These are phyloP conservation scores for Pichia sp. DNA, from an alignment of 1,139 yeast species.

Conservation along the genomic window DNA sequence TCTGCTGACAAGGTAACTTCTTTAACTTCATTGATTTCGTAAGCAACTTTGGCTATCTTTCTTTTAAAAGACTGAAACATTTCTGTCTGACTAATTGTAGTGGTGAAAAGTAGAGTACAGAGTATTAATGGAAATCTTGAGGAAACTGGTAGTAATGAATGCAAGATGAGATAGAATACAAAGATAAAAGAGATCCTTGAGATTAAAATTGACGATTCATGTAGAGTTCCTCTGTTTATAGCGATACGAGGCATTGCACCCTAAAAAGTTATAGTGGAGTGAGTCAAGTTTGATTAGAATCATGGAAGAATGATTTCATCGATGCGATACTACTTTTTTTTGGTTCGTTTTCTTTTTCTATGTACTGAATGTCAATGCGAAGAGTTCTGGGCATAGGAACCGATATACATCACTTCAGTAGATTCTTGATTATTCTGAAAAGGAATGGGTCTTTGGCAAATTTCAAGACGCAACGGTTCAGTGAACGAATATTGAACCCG, in stretches of 20 bases:
- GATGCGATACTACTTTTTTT: too few species aligned
- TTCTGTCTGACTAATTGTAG: conserved; percentile 27
- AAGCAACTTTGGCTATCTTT: conserved; percentile 16
- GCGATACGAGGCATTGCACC: conserved; percentile 2
- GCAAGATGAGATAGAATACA: conserved; percentile 15
- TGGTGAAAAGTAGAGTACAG: conserved; percentile 25
- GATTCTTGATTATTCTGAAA: conserved; percentile 42
- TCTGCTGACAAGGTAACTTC: conserved; percentile 6
- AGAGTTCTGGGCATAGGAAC: conserved; percentile 48
- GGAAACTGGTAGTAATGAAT: conserved; percentile 15
- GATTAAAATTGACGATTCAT: conserved; percentile 13
- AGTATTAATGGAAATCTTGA: conserved; percentile 25
- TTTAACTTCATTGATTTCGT: conserved; percentile 11
- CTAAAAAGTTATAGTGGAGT: too few species aligned
- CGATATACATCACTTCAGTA: conserved; percentile 45
- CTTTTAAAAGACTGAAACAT: conserved; percentile 22
- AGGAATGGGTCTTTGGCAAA: conserved; percentile 27
- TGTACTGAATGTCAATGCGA: too few species aligned
- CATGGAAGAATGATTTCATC: too few species aligned
- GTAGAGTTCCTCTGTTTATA: conserved; percentile 3
- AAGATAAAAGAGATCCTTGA: conserved; percentile 17
- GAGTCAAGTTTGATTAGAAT: too few species aligned
- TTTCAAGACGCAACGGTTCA: conserved; percentile 34
- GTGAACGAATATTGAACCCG: conserved; percentile 45
- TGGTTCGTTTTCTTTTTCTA: too few species aligned